These are phyloP conservation scores for Zygotorulaspora mrakii DNA, from an alignment of 1,139 yeast genomes.

Conservation along the genomic window DNA sequence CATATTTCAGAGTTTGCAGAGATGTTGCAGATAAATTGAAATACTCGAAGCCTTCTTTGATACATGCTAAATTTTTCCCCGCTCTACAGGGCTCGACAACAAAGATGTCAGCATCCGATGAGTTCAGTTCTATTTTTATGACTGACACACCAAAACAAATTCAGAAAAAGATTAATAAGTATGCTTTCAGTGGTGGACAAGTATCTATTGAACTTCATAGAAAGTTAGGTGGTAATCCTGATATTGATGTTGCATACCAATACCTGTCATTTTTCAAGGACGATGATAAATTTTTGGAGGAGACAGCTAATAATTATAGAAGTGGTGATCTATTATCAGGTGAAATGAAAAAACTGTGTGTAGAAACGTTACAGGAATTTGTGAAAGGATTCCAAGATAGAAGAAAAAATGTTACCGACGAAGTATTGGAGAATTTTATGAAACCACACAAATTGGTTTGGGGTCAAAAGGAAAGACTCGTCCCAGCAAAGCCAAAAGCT, in stretches of 20 bases:
- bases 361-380: slow-evolving; percentile 71
- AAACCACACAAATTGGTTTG: slow-evolving; percentile 75
- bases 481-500: slow-evolving; percentile 59
- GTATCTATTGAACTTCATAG: slow-evolving; percentile 87
- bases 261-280: slow-evolving; percentile 84
- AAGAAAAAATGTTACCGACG: slow-evolving; percentile 65
- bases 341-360: slow-evolving; percentile 88
- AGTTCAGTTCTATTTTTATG: slow-evolving; percentile 82
- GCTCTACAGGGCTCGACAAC: slow-evolving; percentile 96
- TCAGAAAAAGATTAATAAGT: slow-evolving; percentile 90
- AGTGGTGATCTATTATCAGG: slow-evolving; percentile 85
- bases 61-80: slow-evolving; percentile 96
- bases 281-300: slow-evolving; percentile 74
- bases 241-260: slow-evolving; percentile 92
- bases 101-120: slow-evolving; percentile 95
- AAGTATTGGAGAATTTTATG: slow-evolving; percentile 69
- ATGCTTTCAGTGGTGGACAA: slow-evolving; percentile 95
- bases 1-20: slow-evolving; percentile 95
- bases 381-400: slow-evolving; percentile 78
- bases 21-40: slow-evolving; percentile 94
- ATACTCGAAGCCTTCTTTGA: slow-evolving; percentile 84
- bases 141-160: slow-evolving; percentile 91
- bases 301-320: slow-evolving; percentile 62
- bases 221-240: slow-evolving; percentile 86
- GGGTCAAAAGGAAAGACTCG: slow-evolving; percentile 69